Base-by-base conservation (phyloP, 148 eudicot genomes). In the Vaccinium vitisidaea region DNA sequence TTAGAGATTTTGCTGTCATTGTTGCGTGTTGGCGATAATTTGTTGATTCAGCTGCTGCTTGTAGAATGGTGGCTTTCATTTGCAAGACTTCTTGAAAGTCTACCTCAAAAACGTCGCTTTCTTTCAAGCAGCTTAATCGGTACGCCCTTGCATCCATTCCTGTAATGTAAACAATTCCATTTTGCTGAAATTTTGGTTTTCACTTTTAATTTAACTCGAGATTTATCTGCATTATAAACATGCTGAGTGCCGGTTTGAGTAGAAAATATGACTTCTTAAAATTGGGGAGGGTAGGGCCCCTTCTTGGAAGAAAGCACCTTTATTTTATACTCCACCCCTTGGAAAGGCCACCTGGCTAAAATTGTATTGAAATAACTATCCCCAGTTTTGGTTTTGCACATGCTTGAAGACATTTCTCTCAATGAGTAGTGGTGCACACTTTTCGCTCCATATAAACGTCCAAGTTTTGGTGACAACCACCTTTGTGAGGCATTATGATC, bases 141-240 rank as follows among this genome's bases (percentile, higher is more conserved):
- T 96, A 93, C 53, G 98, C 95, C 87, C 99, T 92, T 54, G 97
- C 89, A 83, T 96, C 99, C 98, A 96, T 96, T 69, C 99, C 99
- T 96, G 95, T 88, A 83, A 75, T 55, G 80, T 84, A 86, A 82
- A 18, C 32, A 48, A 83, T 0, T 83, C 10, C 13, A 23, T 81
- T 84, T n/a, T 21, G 19, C 80, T 63, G 25, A 56, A 79, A 53
- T 8, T 16, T 80, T 39, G 52, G 69, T 85, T 76, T 76, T 13
- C 80, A 49, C 32, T 76, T 79, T n/a, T 50, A 61, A 50, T 63
- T 25, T 87, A 63, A 30, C 67, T 48, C 23, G 23, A 15, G 59
- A 52, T 27, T 49, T 63, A 63, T 63, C 70, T 19, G 49, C 27
- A 30, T 21, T 16, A 13, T 63, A 27, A 48, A 63, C 16, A 5